Percentiles rank a stretch among this genome's conserved stretches.
These are phyloP conservation scores for Penicillium bovifimosum DNA, from an alignment of 495 filamentous ascomycete species.

Conservation along the genomic window DNA sequence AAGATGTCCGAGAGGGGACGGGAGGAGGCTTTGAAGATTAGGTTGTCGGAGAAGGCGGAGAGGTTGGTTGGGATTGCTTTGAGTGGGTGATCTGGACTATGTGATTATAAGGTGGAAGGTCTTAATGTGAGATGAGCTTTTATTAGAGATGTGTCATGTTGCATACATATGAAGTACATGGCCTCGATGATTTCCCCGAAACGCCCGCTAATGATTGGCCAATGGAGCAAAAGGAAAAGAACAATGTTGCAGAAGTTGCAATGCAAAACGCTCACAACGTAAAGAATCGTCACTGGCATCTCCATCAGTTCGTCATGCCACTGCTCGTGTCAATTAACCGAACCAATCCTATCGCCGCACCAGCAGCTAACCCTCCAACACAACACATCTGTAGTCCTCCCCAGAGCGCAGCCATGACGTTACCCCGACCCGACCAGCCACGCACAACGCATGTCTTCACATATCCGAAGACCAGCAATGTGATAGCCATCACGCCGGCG, in stretches of 20 bases:
- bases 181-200: neutral
- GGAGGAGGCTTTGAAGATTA: constrained; percentile 60
- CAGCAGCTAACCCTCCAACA: constrained; percentile 61
- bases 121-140: too few species aligned
- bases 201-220: neutral
- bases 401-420: constrained; percentile 38
- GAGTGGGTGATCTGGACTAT: constrained; percentile 3
- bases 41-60: constrained; percentile 54
- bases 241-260: neutral
- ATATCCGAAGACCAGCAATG: constrained; percentile 66
- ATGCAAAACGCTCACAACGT: constrained; percentile 1
- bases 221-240: neutral
- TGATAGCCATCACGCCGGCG: constrained; percentile 61
- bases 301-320: neutral
- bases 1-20: constrained; percentile 71
- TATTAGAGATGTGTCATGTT: too few species aligned
- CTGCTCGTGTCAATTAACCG: constrained; percentile 35
- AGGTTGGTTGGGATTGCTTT: constrained; percentile 43
- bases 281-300: neutral
- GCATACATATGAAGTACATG: too few species aligned
- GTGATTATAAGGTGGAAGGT: too few species aligned
- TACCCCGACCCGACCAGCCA: constrained; percentile 33
- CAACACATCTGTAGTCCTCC: constrained; percentile 60
- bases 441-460: constrained; percentile 56
- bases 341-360: constrained; percentile 59